Conservation (phyloP, 441 rosid species). For the Aquilaria agallochum region DNA sequence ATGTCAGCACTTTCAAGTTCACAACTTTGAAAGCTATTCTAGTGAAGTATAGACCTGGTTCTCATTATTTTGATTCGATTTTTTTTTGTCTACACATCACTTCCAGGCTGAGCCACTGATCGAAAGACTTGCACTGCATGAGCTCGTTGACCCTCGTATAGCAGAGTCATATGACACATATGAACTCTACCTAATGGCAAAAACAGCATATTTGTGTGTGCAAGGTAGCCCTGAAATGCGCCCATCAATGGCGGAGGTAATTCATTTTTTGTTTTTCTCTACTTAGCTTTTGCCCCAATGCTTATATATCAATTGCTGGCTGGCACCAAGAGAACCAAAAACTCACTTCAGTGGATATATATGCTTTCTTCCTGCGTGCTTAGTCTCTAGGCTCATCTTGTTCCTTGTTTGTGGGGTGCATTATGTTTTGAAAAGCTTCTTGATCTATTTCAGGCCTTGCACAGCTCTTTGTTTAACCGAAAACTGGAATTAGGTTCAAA, state of each 20-base stretch:
- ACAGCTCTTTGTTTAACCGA: too few species aligned
- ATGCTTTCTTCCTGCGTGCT: too few species aligned
- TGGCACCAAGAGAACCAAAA: too few species aligned
- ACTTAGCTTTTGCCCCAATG: neutral
- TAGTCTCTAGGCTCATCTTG: too few species aligned
- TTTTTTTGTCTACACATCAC: neutral
- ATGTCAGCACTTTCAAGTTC: neutral
- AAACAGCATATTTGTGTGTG: slow-evolving; percentile 38
- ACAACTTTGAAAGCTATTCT: neutral
- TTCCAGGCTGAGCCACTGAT: slow-evolving; percentile 49
- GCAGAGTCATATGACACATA: slow-evolving; percentile 36
- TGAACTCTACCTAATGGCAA: slow-evolving; percentile 48
- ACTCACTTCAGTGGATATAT: too few species aligned
- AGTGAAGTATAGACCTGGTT: neutral
- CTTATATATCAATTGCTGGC: too few species aligned
- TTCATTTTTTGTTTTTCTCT: neutral
- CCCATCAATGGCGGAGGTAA: slow-evolving; percentile 62
- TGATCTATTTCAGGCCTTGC: too few species aligned
- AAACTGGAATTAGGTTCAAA: too few species aligned
- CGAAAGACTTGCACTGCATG: slow-evolving; percentile 41
- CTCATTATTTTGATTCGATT: neutral
- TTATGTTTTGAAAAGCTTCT: too few species aligned
- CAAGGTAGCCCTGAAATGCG: slow-evolving; percentile 52
- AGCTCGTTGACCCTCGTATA: slow-evolving; percentile 43
- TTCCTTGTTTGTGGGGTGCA: too few species aligned